These are phyloP conservation scores for Nematodospora anomalae DNA, from an alignment of 1,139 yeast genomes.

Conservation along the genomic window DNA sequence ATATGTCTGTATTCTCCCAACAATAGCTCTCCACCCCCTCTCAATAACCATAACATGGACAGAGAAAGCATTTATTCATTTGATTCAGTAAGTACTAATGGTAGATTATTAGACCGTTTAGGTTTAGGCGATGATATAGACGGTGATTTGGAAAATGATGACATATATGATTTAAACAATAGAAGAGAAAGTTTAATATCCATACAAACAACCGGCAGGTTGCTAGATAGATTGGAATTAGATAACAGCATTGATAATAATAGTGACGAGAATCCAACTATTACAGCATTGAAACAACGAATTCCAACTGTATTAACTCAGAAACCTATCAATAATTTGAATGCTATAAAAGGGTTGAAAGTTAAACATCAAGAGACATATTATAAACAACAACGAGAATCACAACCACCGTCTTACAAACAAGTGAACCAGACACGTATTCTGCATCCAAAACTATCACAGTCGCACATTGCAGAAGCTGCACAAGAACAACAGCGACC, in stretches of 20 bases:
- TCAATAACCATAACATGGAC: conserved; percentile 5
- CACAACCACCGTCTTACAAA: conserved; percentile 6
- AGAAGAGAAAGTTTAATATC: conserved; percentile 28
- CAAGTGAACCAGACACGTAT: neutral
- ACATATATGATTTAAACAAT: conserved; percentile 6
- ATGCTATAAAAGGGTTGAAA: conserved; percentile 12
- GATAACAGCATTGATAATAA: conserved; percentile 15
- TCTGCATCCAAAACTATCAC: neutral
- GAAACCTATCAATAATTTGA: conserved; percentile 10
- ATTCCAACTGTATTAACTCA: conserved; percentile 3
- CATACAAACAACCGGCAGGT: conserved; percentile 29
- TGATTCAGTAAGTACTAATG: conserved; percentile 47
- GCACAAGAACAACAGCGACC: conserved; percentile 9
- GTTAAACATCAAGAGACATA: neutral
- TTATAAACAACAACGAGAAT: conserved; percentile 7
- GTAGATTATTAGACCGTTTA: conserved; percentile 42
- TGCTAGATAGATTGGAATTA: conserved; percentile 28
- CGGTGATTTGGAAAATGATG: conserved; percentile 19
- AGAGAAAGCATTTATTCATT: conserved; percentile 36
- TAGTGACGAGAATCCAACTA: conserved; percentile 3
- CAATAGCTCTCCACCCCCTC: neutral
- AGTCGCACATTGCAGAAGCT: conserved; percentile 1
- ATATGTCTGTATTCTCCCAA: neutral
- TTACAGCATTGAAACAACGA: conserved; percentile 3
- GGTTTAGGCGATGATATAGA: conserved; percentile 30